Conservation (phyloP, 306 rosid genomes). For the Amphicarpaea edgeworthii region DNA sequence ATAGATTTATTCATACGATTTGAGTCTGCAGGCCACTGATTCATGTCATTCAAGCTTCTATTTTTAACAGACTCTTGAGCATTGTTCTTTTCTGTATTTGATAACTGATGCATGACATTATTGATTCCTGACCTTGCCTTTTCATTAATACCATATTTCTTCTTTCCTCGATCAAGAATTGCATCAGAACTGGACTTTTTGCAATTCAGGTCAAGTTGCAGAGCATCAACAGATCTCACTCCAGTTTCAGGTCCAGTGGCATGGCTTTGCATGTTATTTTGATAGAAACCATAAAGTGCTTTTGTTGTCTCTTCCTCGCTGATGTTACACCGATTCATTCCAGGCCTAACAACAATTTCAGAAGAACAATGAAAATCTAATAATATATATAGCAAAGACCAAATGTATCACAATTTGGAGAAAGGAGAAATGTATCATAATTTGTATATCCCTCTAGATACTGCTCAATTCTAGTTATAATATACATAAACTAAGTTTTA, state of each 20-base stretch:
- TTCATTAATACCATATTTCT: slow-evolving; percentile 50
- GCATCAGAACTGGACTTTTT: slow-evolving; percentile 43
- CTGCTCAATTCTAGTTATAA: slow-evolving; percentile 9
- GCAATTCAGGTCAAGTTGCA: slow-evolving; percentile 41
- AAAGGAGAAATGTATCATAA: slow-evolving; percentile 23
- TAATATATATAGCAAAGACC: slow-evolving; percentile 21
- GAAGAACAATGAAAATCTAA: slow-evolving; percentile 38
- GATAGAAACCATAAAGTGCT: slow-evolving; percentile 59
- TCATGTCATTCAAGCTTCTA: slow-evolving; percentile 49
- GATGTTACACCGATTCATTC: slow-evolving; percentile 72
- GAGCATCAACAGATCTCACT: slow-evolving; percentile 37
- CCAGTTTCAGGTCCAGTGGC: slow-evolving; percentile 50
- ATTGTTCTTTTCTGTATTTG: slow-evolving; percentile 46
- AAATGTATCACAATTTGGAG: background rate
- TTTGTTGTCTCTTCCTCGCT: slow-evolving; percentile 69
- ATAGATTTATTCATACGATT: slow-evolving; percentile 51
- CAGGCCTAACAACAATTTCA: slow-evolving; percentile 61
- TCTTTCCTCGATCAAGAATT: slow-evolving; percentile 55
- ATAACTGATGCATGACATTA: slow-evolving; percentile 38
- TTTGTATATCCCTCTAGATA: slow-evolving; percentile 19
- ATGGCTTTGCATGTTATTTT: slow-evolving; percentile 45
- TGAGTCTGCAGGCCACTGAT: slow-evolving; percentile 46
- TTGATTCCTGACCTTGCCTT: slow-evolving; percentile 40
- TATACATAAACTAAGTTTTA: slow-evolving; percentile 32
- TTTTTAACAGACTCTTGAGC: slow-evolving; percentile 52